A percentile compares a stretch with the other conserved stretches of the same genome.
Conservation (phyloP, 805 yeast genomes). For the Starmerella sirachaensis region DNA sequence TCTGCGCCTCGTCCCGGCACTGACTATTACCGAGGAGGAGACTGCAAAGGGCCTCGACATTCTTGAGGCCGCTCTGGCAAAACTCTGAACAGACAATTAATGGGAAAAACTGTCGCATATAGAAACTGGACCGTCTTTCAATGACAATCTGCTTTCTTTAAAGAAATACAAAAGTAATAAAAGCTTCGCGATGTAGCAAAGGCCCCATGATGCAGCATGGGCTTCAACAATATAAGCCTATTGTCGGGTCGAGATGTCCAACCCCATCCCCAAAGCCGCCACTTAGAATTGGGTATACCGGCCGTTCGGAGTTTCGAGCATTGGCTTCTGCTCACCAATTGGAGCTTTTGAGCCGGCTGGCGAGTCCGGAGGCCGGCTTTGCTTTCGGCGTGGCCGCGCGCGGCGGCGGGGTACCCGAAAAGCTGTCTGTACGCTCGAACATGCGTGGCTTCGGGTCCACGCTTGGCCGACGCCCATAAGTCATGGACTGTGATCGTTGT, state of each 20-base stretch:
- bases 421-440: slow-evolving; percentile 9
- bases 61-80: slow-evolving; percentile 46
- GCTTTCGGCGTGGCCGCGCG: not conserved
- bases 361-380: slow-evolving; percentile 15
- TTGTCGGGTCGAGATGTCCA: no score
- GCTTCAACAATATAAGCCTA: no score
- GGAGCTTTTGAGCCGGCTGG: slow-evolving; percentile 14
- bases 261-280: no score
- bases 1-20: slow-evolving; percentile 81
- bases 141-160: not conserved
- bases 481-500: not conserved
- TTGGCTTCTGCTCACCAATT: slow-evolving; percentile 16
- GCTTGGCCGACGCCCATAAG: slow-evolving; percentile 1
- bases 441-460: slow-evolving; percentile 3
- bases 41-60: slow-evolving; percentile 62
- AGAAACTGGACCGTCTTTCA: no score
- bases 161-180: no score
- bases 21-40: slow-evolving; percentile 62
- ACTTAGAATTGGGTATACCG: no score
- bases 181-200: not conserved
- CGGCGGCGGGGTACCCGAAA: not conserved
- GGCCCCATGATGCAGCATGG: no score
- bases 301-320: no score
- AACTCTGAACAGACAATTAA: not conserved
- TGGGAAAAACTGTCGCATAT: not conserved